These are phyloP conservation scores for Fragaria ananassa DNA, from an alignment of 306 rosid species.

Conservation along the genomic window DNA sequence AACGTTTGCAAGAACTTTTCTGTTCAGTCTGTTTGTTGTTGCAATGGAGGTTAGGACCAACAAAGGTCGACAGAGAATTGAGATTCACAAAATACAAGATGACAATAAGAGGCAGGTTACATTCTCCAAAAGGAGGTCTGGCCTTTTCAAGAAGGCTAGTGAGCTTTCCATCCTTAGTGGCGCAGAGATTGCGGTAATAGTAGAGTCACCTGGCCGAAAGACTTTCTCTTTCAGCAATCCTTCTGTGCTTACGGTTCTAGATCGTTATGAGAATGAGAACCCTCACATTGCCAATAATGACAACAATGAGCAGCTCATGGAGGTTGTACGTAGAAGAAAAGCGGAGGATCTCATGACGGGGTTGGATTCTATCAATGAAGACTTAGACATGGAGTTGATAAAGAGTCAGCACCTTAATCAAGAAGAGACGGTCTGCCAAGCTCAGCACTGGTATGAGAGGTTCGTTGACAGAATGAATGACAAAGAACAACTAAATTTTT, in stretches of 20 bases:
- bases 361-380: neutral
- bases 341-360: neutral
- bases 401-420: conserved; percentile 37
- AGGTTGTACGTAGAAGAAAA: neutral
- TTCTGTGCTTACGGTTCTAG: conserved; percentile 3
- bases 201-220: conserved; percentile 37
- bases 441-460: conserved; percentile 47
- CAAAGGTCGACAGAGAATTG: conserved; percentile 45
- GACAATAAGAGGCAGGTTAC: conserved; percentile 46
- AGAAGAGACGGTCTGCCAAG: conserved; percentile 28
- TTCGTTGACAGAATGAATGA: conserved; percentile 23
- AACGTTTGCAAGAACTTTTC: neutral
- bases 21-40: neutral
- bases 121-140: conserved; percentile 49
- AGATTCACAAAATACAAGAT: conserved; percentile 34
- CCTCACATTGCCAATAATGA: neutral
- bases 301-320: neutral
- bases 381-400: conserved; percentile 43
- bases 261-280: neutral
- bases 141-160: conserved; percentile 57
- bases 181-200: conserved; percentile 34
- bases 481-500: neutral
- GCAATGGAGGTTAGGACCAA: neutral
- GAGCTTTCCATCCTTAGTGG: conserved; percentile 45
- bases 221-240: conserved; percentile 52